These are phyloP conservation scores for Gleditsia sinensis DNA, from an alignment of 306 rosid genomes.

Conservation along the genomic window DNA sequence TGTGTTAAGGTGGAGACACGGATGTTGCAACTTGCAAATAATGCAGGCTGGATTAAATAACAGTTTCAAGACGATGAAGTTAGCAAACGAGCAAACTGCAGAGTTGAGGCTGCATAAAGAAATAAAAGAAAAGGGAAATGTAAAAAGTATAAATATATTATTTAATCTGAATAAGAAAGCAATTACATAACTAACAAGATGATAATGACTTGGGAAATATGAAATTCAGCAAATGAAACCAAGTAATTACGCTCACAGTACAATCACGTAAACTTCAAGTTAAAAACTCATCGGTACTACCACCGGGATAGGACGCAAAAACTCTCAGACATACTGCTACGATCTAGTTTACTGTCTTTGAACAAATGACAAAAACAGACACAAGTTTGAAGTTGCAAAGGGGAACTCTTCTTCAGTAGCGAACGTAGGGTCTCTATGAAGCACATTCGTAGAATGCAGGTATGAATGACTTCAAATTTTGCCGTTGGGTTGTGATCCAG, in stretches of 20 bases:
- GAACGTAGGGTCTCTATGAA: conserved; percentile 26
- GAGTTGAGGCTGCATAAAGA: too few species aligned
- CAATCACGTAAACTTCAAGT: neutral
- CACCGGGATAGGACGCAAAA: neutral
- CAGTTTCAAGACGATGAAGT: too few species aligned
- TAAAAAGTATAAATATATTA: neutral
- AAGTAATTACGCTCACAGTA: neutral
- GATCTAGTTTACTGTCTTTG: neutral
- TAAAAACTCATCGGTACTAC: conserved; percentile 12
- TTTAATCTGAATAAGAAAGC: neutral
- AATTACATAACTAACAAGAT: neutral
- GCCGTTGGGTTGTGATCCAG: conserved; percentile 7
- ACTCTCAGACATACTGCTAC: neutral
- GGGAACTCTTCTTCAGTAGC: conserved; percentile 45
- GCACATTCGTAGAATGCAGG: conserved; percentile 20
- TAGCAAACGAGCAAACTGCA: neutral
- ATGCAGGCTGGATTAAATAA: neutral
- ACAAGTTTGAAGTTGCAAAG: conserved; percentile 40
- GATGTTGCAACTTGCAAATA: neutral
- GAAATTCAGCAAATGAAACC: neutral
- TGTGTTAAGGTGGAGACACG: too few species aligned
- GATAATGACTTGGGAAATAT: neutral
- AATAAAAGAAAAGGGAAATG: neutral
- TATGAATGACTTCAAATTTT: neutral
- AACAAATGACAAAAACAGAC: conserved; percentile 2